Base-by-base conservation (phyloP, 2,329 filamentous ascomycete species). In the Nemania serpens region DNA sequence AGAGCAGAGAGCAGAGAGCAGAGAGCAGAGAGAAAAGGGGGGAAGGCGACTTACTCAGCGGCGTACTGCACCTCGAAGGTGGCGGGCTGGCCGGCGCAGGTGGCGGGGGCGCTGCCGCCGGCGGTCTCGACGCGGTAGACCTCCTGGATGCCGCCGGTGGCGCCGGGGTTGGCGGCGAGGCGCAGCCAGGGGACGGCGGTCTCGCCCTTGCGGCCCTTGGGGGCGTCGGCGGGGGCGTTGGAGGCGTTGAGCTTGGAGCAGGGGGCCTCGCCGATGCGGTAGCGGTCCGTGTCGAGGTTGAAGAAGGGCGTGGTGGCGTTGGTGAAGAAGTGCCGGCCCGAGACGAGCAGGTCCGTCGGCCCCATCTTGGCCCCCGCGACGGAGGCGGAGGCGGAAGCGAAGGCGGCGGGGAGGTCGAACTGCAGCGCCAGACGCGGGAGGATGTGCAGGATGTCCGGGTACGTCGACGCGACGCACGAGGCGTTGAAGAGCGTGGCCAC, bases 401-500 rank as follows among this genome's bases (percentile, higher is more conserved):
- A 15, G 49, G 17, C 22, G 37, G 43, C 57, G 22, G 64, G 74
- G 50, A 88, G 78, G 70, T 86, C 80, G 71, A 90, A 89, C 71
- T 86, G 81, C 57, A 96, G 82, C 1, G 89, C 86, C 59, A 92
- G 84, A 61, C 79, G 79, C 3, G 91, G 87, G 18, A 96, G 81
- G 57, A 82, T 75, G 64, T 81, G 73, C 43, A 93, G 80, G 15
- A 95, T 79, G 56, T 87, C 82, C 0, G 91, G 88, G 69, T 87
- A 88, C 67, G 84, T 80, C 43, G 89, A 82, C 6, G 89, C 90
- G 36, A 94, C 76, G 77, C 94, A 97, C 68, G 88, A 91, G 61
- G 88, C 90, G 77, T 97, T 93, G 87, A 91, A 97, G 69, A 98
- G 90, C 1, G 86, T 88, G 56, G 94, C 94, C 0, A 91, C 73